phyloP scores from a whole-genome alignment of 352 stramenopile genomes.

The Globisporangium takayamanum region DNA sequence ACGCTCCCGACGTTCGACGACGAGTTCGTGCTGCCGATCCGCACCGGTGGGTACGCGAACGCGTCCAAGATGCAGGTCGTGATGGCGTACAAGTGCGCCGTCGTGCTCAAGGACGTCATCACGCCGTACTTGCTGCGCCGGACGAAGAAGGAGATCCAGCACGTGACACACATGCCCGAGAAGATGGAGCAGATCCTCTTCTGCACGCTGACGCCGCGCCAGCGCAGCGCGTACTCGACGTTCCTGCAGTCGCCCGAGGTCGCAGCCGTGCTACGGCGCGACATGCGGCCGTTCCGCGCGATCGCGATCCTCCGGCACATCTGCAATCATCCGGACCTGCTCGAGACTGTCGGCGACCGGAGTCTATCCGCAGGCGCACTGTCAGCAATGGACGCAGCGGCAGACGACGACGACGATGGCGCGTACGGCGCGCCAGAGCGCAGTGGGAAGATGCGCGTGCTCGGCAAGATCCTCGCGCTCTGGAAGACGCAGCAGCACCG shows the following conservation, averaged over 20 bases:
- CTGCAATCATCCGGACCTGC: slow-evolving; percentile 97
- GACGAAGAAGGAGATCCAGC: slow-evolving; percentile 93
- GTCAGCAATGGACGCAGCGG: background rate
- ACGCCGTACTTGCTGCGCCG: slow-evolving; percentile 94
- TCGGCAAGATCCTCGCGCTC: slow-evolving; percentile 92
- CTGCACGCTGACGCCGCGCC: slow-evolving; percentile 87
- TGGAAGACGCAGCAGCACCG: slow-evolving; percentile 95
- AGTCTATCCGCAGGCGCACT: slow-evolving; percentile 1
- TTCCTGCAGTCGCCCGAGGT: slow-evolving; percentile 93
- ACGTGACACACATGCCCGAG: slow-evolving; percentile 89
- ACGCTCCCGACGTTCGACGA: slow-evolving; percentile 97
- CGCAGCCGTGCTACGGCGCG: slow-evolving; percentile 76
- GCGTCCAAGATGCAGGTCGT: slow-evolving; percentile 93
- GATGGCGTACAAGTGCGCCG: slow-evolving; percentile 95
- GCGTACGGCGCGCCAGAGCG: slow-evolving; percentile 25
- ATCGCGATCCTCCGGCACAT: slow-evolving; percentile 97
- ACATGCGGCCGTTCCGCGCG: slow-evolving; percentile 85
- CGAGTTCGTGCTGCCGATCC: slow-evolving; percentile 97
- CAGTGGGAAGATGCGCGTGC: slow-evolving; percentile 96
- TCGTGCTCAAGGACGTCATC: slow-evolving; percentile 96
- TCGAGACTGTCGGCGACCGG: slow-evolving; percentile 42
- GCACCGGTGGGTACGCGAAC: slow-evolving; percentile 90
- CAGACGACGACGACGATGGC: slow-evolving; percentile 27
- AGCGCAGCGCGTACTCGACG: slow-evolving; percentile 88
- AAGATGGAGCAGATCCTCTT: slow-evolving; percentile 99